Conservation (phyloP, 148 eudicot genomes). For the Silene conica region DNA sequence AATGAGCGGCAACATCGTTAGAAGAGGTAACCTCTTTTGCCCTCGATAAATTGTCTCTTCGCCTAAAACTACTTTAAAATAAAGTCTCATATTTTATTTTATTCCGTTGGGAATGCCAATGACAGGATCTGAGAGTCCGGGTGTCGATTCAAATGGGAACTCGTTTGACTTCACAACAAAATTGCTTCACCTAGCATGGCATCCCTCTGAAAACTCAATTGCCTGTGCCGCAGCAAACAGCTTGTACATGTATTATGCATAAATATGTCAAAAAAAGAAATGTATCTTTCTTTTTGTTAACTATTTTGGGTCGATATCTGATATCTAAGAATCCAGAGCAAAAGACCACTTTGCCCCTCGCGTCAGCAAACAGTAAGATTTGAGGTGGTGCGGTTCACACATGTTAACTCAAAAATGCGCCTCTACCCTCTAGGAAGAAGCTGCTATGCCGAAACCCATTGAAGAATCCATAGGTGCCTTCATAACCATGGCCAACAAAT, state of each 20-base stretch:
- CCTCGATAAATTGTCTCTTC: neutral
- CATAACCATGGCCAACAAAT: slow-evolving; percentile 22
- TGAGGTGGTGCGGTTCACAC: slow-evolving; percentile 4
- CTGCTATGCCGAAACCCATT: slow-evolving; percentile 20
- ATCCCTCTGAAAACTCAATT: slow-evolving; percentile 76
- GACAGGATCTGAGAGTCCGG: slow-evolving; percentile 69
- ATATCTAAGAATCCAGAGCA: slow-evolving; percentile 15
- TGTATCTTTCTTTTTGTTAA: slow-evolving; percentile 20
- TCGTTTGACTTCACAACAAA: slow-evolving; percentile 79
- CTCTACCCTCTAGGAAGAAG: slow-evolving; percentile 30
- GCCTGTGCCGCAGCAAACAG: slow-evolving; percentile 97
- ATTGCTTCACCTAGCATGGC: slow-evolving; percentile 93
- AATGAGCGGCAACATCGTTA: slow-evolving; percentile 62
- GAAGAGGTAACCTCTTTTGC: slow-evolving; percentile 49
- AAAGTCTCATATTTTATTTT: neutral
- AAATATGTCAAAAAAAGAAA: slow-evolving; percentile 26
- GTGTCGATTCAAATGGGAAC: slow-evolving; percentile 63
- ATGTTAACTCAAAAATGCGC: slow-evolving; percentile 21
- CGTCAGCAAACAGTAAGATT: slow-evolving; percentile 22
- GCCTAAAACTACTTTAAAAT: neutral
- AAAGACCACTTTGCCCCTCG: slow-evolving; percentile 25
- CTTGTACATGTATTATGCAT: slow-evolving; percentile 95
- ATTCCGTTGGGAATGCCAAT: slow-evolving; percentile 16
- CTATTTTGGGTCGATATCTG: slow-evolving; percentile 15
- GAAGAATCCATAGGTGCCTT: slow-evolving; percentile 12